Base-by-base conservation (phyloP, 1,139 yeast species). In the Sugiyamaella japonica region DNA sequence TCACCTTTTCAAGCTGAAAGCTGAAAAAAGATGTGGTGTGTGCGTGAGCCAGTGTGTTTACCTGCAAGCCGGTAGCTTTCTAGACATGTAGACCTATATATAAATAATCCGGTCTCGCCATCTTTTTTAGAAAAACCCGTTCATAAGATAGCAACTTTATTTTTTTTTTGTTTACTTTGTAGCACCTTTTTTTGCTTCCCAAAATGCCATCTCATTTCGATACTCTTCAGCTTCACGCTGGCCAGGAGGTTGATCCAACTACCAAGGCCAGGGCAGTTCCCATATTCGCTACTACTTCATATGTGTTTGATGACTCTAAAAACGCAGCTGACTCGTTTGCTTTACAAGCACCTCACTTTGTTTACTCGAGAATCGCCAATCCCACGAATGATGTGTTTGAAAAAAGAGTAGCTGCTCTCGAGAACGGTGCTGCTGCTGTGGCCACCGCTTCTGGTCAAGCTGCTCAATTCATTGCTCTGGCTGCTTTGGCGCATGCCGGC, bases 391-490 rank as follows among this genome's bases (percentile, higher is more conserved):
- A 86, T 63, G 93, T 87, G 29, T 86, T 93, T 62, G 99, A 93
- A 73, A 82, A 88, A 70, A 82, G 99, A 75, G 79, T 93, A 55
- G 95, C 97, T 56, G 95, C 96, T 50, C 80, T 93, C 59, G 99
- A 93, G 74, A 86, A 87, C 57, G 99, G 98, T 67, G 84, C 84
- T 54, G 96, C 86, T 60, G 98, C 96, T 3, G 75, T 91, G 58
- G 95, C 96, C n/a, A 85, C 86, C 36, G 73, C 96, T 31, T 90
- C 97, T 10, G 98, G 99, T 59, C 97, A 90, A 74, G 93, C 97
- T 53, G 97, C 98, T 39, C 97, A 90, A 72, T 81, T 89, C 64
- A 70, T 88, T 58, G 96, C 97, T 36, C 77, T 90, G 68, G 78
- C 89, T 42, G 90, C 90, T 56, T 79, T 90, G 65, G 96, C 97